These are phyloP conservation scores for Tetradesmus lagerheimii DNA, from an alignment of 139 green algal genomes.

Conservation along the genomic window DNA sequence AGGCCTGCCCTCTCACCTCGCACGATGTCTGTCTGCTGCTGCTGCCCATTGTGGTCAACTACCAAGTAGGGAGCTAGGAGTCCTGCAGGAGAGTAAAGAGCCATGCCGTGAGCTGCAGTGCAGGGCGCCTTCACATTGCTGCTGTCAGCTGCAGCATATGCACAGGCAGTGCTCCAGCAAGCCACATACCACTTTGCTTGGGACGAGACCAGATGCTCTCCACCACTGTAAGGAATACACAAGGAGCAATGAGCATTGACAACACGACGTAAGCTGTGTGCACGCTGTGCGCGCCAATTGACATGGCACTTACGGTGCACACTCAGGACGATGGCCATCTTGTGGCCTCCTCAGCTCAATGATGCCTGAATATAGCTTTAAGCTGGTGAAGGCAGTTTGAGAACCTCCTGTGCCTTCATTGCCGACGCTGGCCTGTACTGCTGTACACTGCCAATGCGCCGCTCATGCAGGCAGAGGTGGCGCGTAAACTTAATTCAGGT, in stretches of 20 bases:
- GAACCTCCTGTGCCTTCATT: not conserved
- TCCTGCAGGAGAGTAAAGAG: not conserved
- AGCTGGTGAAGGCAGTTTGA: not conserved
- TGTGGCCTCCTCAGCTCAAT: not conserved
- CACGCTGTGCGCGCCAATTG: not conserved
- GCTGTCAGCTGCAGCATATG: not conserved
- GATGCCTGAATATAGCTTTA: no score
- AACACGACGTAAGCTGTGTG: not conserved
- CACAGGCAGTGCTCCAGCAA: not conserved
- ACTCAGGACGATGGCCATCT: not conserved
- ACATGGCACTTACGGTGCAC: not conserved
- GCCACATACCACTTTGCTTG: not conserved
- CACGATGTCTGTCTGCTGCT: constrained; percentile 19
- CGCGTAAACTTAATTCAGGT: no score
- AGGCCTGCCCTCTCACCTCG: not conserved
- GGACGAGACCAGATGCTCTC: not conserved
- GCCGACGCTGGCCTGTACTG: not conserved
- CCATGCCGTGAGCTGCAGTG: not conserved
- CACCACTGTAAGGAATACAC: not conserved
- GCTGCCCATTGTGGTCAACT: constrained; percentile 28
- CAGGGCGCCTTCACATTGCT: not conserved
- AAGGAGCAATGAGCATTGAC: not conserved
- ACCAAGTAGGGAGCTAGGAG: not conserved
- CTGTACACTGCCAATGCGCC: not conserved
- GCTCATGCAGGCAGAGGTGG: not conserved